Conservation (phyloP, 2,329 filamentous ascomycete genomes). For the Trichoderma polysporum region DNA sequence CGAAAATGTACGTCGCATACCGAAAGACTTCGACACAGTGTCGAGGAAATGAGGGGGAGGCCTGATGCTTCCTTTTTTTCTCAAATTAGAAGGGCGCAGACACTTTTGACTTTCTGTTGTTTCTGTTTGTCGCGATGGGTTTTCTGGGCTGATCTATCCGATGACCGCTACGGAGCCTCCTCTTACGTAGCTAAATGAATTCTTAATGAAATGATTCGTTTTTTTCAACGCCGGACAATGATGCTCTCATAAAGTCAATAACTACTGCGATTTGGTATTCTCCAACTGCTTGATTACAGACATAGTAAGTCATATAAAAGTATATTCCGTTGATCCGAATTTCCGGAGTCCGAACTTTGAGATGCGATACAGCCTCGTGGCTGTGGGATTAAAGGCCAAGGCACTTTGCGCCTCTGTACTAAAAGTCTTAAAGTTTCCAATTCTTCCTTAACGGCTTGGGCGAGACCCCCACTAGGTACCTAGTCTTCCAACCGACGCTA, state of each 20-base stretch:
- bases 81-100: conserved; percentile 42
- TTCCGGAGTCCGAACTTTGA: neutral
- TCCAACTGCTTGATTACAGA: neutral
- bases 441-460: neutral
- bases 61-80: conserved; percentile 38
- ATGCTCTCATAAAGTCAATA: neutral
- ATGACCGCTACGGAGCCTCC: conserved; percentile 39
- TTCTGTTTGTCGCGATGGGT: conserved; percentile 40
- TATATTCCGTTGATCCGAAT: too few species aligned
- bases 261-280: too few species aligned
- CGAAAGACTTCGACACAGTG: conserved; percentile 32
- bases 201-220: conserved; percentile 31
- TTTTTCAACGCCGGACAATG: neutral
- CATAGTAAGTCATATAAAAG: too few species aligned
- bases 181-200: conserved; percentile 43
- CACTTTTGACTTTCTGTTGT: conserved; percentile 42
- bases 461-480: neutral
- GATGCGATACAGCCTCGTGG: neutral
- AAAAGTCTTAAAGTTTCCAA: too few species aligned
- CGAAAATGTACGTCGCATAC: conserved; percentile 36
- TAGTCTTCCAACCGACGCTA: conserved; percentile 1
- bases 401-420: neutral
- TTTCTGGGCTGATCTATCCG: conserved; percentile 38
- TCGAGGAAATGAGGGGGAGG: conserved; percentile 35
- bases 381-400: neutral